These are phyloP conservation scores for Phytophthora hybrid DNA, from an alignment of 352 stramenopile species.

Conservation along the genomic window DNA sequence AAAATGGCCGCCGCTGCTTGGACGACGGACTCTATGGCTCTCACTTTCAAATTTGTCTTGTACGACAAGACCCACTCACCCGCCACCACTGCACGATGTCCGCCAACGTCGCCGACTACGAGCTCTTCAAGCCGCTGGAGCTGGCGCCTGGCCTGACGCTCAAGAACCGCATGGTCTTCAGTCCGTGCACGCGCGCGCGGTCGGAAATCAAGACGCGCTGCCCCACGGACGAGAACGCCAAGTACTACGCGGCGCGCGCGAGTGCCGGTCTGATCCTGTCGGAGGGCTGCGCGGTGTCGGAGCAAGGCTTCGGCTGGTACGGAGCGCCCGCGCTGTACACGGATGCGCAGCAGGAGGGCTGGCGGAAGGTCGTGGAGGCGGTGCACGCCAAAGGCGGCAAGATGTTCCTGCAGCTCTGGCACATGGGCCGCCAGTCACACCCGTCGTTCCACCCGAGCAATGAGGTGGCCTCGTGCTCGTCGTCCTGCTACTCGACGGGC, in stretches of 20 bases:
- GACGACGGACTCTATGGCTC: neutral
- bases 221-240: conserved; percentile 46
- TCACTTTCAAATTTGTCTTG: conserved; percentile 21
- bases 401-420: conserved; percentile 84
- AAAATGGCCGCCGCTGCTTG: neutral
- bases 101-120: conserved; percentile 42
- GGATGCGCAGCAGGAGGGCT: conserved; percentile 33
- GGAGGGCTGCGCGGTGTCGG: conserved; percentile 37
- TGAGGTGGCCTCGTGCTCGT: conserved; percentile 57
- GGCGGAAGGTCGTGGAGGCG: conserved; percentile 29
- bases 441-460: conserved; percentile 38
- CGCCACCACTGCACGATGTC: conserved; percentile 32
- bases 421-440: conserved; percentile 66
- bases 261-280: conserved; percentile 38
- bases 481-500: conserved; percentile 44
- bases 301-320: conserved; percentile 41
- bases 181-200: conserved; percentile 47
- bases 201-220: conserved; percentile 36
- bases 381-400: conserved; percentile 35
- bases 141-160: conserved; percentile 42
- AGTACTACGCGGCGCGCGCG: conserved; percentile 38
- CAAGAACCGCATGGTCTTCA: conserved; percentile 56
- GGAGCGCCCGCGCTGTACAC: conserved; percentile 55
- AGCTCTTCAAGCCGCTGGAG: conserved; percentile 51
- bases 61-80: conserved; percentile 13